Base-by-base conservation (phyloP, 441 rosid species). In the Kokia cookei region DNA sequence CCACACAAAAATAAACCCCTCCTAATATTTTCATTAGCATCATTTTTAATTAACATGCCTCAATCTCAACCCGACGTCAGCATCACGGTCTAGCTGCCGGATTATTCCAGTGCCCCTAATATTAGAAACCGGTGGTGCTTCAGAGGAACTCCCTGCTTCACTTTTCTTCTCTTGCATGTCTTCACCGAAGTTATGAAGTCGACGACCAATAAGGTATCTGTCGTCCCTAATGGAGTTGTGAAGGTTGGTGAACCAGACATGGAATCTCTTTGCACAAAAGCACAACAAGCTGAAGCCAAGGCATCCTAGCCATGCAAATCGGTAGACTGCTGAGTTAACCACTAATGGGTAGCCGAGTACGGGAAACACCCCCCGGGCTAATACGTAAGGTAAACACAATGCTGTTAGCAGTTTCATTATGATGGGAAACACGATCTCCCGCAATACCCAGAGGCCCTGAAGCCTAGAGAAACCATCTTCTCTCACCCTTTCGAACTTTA, bases 161-260 rank as follows among this genome's bases (percentile, higher is more conserved):
- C 63, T 76, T 66, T 40, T 82, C 76, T 54, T 77, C 63, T 82
- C 73, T 12, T 64, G 77, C 1, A 4, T 22, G 72, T 82, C 87
- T 78, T 95, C 98, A n/a, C 92, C 86, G 6, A 51, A 96, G 87
- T 96, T 90, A 48, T 89, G 99, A 14, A 95, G 97, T 65, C 94
- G 85, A 35, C 97, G 93, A 42, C 99, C 99, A 2, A 95, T 73
- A 67, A 95, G 94, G 78, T 95, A 95, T 29, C 93, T 93, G 75
- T 95, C 99, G 61, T 95, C 99, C 5, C 96, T 89, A 66, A 95
- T 93, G 19, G 98, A 88, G 84, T 95, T 95, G 89, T 95, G 99
- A 65, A 95, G 99, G 87, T 95, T 95, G 54, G 91, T 91, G 87
- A 93, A 93, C 97, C 97, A 92, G 72, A 87, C 90, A 69, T 89